Base-by-base conservation (phyloP, 169 alveolate species). In the Besnoitia besnoiti region DNA sequence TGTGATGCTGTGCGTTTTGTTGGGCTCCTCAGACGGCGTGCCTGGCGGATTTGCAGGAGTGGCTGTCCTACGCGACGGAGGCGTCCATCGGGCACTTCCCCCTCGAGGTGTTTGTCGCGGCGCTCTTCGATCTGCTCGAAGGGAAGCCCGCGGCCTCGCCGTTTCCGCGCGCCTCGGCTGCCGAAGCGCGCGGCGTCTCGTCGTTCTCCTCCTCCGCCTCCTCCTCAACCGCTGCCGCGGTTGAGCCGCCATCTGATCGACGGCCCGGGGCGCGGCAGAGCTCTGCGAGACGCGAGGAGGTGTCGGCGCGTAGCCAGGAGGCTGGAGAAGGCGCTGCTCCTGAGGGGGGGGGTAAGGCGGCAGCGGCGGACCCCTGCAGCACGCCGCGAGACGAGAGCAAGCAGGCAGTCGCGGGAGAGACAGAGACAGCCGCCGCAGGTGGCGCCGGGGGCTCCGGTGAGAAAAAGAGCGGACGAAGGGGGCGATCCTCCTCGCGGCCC, bases 1-100 rank as follows among this genome's bases (percentile, higher is more conserved):
- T n/a, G n/a, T n/a, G n/a, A n/a, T n/a, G n/a, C n/a, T n/a, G n/a
- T n/a, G n/a, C 8, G 12, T 21, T 82, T 47, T 12, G 0, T 90
- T 75, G 44, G 76, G 1, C 37, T 80, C 24, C 40, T 49, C 93
- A 90, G 93, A n/a, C 84, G 88, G 93, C 89, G 40, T 90, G 93
- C 51, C 62, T 90, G 77, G 44, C 90, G 33, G 93, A 90, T 33
- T 62, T 90, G 62, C 93, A 90, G 93, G 89, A 90, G 84, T 90
- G 93, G 93, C 89, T 90, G 8, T 90, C 93, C 27, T 90, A 49
- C 51, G 93, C 93, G 82, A 90, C 89, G 33, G 93, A 90, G 24
- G 93, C 61, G 82, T 59, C 82, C 42, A n/a, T 90, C n/a, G 93
- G 93, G 0, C 39, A 62, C n/a, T 90, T 90, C 93, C 93, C 93